Percentiles rank a stretch among this genome's conserved stretches.
Conservation (phyloP, 345 rosid genomes). For the Melaleuca quinquenervia region DNA sequence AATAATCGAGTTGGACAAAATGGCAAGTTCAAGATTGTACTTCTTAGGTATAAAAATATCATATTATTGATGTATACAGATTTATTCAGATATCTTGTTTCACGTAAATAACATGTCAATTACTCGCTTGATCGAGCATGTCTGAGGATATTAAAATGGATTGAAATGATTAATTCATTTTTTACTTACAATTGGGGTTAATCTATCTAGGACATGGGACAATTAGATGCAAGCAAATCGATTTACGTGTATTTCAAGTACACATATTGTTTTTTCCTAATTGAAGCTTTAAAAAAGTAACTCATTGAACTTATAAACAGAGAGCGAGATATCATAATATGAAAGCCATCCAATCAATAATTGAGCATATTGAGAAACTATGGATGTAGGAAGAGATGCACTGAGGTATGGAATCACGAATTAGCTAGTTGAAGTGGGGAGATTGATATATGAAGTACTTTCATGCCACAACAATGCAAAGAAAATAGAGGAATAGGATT, state of each 20-base stretch:
- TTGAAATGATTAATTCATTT: background rate
- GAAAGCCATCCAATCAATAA: background rate
- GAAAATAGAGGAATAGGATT: no score
- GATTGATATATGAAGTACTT: background rate
- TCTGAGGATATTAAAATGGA: background rate
- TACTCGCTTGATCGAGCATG: background rate
- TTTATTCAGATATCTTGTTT: background rate
- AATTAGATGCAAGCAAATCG: background rate
- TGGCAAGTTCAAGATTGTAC: background rate
- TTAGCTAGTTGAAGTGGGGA: background rate
- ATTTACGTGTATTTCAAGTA: background rate
- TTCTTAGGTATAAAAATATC: background rate
- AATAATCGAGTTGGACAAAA: background rate
- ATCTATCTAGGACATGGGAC: background rate
- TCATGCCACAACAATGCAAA: accelerated
- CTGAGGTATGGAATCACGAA: background rate
- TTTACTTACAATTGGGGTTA: no score
- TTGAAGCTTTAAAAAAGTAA: background rate
- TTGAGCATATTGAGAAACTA: background rate
- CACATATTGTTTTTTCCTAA: background rate
- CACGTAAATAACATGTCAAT: background rate
- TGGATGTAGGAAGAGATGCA: background rate
- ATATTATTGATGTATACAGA: background rate
- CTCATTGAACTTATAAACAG: background rate
- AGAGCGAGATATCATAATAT: background rate